Base-by-base conservation (phyloP, 768 basidiomycete species). In the Suillus sp. region DNA sequence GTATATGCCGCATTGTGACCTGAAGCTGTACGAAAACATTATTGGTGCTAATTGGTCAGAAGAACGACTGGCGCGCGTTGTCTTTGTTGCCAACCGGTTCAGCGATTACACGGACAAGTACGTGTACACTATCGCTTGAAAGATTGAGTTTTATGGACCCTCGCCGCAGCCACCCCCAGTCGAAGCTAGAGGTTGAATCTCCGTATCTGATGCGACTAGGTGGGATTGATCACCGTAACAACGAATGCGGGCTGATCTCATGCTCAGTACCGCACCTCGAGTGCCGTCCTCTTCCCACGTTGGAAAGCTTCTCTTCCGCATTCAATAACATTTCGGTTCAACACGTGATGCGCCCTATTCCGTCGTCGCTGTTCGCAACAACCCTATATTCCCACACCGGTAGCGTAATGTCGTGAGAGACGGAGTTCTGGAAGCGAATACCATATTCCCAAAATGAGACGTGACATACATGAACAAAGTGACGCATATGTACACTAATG, bases 1-100 rank as follows among this genome's bases (percentile, higher is more conserved):
- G 60, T 91, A 85, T 76, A 91, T 92, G 89, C 91, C 90, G 25
- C 91, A 92, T 73, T 92, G 91, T 71, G 89, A 90, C 69, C 70
- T 89, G 73, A 81, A 81, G 64, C 79, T 92, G 32, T 90, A 92
- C 72, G 89, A 93, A 70, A 80, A 76, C 66, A 69, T 91, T 51
- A 74, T 92, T 61, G 80, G 81, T 62, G 80, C 81, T 14, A 91
- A 91, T 71, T 89, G 88, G 87, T 75, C 78, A 53, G 70, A 63
- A 34, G 78, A 78, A 34, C 75, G 75, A 25, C 73, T 91, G 59
- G 70, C 77, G 62, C 78, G 76, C 63, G 69, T 87, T 27, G 68
- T 91, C 60, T 77, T 93, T 60, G 69, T 93, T 64, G 88, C 85
- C 61, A 93, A 93, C 75, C 80, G 77, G 60, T 78, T 93, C 64